Evolutionary conservation across 768 basidiomycete genomes (phyloP), one percentile per base, ranked within the genome.

Genomic region (Crucibulum laeve): DNA sequence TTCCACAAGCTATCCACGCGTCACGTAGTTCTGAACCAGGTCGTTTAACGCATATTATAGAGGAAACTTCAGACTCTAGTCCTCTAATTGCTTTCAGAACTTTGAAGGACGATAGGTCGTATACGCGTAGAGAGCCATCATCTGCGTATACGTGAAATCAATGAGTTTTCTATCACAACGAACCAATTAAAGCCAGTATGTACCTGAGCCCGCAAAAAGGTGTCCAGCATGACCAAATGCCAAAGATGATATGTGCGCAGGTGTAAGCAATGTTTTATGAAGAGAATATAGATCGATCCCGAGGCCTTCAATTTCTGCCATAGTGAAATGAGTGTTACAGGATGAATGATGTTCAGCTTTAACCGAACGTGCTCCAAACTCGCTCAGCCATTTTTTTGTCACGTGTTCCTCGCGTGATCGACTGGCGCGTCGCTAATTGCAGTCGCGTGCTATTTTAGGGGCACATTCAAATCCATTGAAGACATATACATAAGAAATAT

Each of bases 61-160:
- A 88, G 0, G 86, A 81, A 18, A 91, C 64, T 48, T 87, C 84
- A 3, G 57, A 53, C 6, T 70, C 72, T 5, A 83, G 60, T 4
- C 74, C 76, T 52, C 76, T 71, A 38, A 87, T 64, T 3, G 84
- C 87, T 55, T 78, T 84, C 23, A 73, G 50, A 5, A 85, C 82
- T 53, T 76, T 84, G 52, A 69, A 66, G 2, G 78, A 70, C 2
- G 80, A 76, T 4, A 80, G 61, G 50, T 74, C 67, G 51, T 88
- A 91, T 14, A 84, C 63, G 18, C 87, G 76, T 35, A 89, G 61
- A 32, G 76, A 74, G 4, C 87, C 87, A 57, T 91, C 86, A 47
- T 77, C 85, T 84, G 53, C 28, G n/a, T 37, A 10, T 13, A n/a
- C n/a, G 10, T 14, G 10, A 37, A 11, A 37, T 18, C 13, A 2